A percentile compares a stretch with the other conserved stretches of the same genome.
These are phyloP conservation scores for Daedaleopsis sinensis DNA, from an alignment of 768 basidiomycete genomes.

Conservation along the genomic window DNA sequence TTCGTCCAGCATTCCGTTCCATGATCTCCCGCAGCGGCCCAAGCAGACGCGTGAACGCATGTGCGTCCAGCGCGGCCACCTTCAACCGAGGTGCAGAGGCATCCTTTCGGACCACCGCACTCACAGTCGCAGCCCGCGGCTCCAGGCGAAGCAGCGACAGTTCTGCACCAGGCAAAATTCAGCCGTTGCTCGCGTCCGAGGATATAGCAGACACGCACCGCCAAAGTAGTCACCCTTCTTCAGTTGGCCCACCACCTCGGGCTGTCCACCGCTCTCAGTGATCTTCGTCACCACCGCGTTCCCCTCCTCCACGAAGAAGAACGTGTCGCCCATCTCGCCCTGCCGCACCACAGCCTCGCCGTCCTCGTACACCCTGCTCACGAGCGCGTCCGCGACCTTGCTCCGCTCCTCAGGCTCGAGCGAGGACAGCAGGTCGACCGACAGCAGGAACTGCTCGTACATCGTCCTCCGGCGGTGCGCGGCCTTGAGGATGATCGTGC, in stretches of 20 bases:
- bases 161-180: constrained; percentile 50
- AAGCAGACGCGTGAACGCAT: constrained; percentile 91
- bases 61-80: constrained; percentile 90
- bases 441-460: constrained; percentile 96
- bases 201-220: constrained; percentile 52
- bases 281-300: constrained; percentile 85
- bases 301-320: constrained; percentile 97
- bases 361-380: constrained; percentile 78
- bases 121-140: constrained; percentile 96
- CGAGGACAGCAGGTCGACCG: constrained; percentile 84
- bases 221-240: constrained; percentile 98
- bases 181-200: too few species aligned
- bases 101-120: constrained; percentile 62
- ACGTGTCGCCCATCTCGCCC: constrained; percentile 95
- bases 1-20: constrained; percentile 86
- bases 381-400: constrained; percentile 96
- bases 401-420: constrained; percentile 88
- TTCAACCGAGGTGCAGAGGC: constrained; percentile 69
- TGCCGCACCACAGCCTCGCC: constrained; percentile 89
- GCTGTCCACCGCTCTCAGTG: constrained; percentile 52
- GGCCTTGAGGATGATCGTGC: constrained; percentile 94
- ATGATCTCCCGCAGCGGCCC: constrained; percentile 92
- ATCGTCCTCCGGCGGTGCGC: constrained; percentile 90
- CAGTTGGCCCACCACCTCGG: constrained; percentile 68
- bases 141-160: constrained; percentile 86